These are phyloP conservation scores for Penicillium coffeae DNA, from an alignment of 495 filamentous ascomycete species.

Conservation along the genomic window DNA sequence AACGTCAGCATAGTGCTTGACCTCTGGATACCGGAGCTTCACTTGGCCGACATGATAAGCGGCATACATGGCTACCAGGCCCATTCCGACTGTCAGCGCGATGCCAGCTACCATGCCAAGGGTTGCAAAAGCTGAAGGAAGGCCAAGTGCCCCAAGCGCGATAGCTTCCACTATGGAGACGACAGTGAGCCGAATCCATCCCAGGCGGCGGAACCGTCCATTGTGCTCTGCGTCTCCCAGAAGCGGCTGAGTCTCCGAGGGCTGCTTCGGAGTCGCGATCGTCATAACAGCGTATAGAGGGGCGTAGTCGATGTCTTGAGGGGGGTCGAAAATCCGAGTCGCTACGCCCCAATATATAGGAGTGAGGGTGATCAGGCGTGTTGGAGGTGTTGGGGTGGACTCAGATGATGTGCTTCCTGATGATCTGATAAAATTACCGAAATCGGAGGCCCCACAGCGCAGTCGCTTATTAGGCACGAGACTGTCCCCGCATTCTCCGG, in stretches of 20 bases:
- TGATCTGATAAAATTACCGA: background rate
- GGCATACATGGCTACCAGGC: slow-evolving; percentile 64
- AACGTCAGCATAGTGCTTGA: slow-evolving; percentile 63
- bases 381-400: background rate
- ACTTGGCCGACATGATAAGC: slow-evolving; percentile 69
- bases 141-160: slow-evolving; percentile 55
- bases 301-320: too few species aligned
- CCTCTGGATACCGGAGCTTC: slow-evolving; percentile 58
- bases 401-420: background rate
- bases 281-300: background rate
- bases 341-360: too few species aligned
- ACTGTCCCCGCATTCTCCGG: background rate
- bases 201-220: slow-evolving; percentile 27
- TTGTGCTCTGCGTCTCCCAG: slow-evolving; percentile 2
- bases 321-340: background rate
- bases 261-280: background rate
- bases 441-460: background rate
- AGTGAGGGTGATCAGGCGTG: too few species aligned
- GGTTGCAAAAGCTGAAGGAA: slow-evolving; percentile 55
- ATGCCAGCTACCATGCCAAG: slow-evolving; percentile 56
- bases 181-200: slow-evolving; percentile 35
- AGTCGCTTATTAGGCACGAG: background rate
- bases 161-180: slow-evolving; percentile 61
- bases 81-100: slow-evolving; percentile 53
- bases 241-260: slow-evolving; percentile 1